Evolutionary conservation across 495 filamentous ascomycete species (phyloP), one percentile per base, ranked within the genome.

Genomic region (Tuber brumale): DNA sequence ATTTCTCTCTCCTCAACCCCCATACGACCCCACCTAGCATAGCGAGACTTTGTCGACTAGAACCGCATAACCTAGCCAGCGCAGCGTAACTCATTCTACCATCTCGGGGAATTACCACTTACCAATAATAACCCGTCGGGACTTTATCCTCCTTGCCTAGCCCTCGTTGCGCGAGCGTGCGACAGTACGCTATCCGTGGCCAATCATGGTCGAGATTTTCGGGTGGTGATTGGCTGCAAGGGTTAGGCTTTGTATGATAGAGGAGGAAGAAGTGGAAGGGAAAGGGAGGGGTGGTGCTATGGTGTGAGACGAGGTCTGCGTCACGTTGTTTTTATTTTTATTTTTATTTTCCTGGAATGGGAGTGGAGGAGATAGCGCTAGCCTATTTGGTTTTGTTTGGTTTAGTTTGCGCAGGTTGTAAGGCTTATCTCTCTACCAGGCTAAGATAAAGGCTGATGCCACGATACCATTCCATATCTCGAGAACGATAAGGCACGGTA

Each of bases 41-140:
- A 66, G 57, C n/a, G 57, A n/a, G 57, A 66, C 57, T 66, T 66
- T 66, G 57, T 66, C 57, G 57, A 66, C 57, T 31, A n/a, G 12
- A 14, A 31, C n/a, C 31, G n/a, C 57, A 66, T 66, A 66, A 66
- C 57, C 57, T 66, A 66, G 57, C 57, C 57, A 66, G 57, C 57
- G 57, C 57, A 66, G 57, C 57, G 57, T 66, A 27, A 66, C 57
- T 18, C 27, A 66, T 66, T 61, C n/a, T 9, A 61, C 51, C 23
- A 61, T 61, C 51, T 31, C 57, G 57, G 27, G 57, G 57, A 66
- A 66, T 66, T 66, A 66, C 57, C 27, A 31, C n/a, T 31, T 66
- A 12, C n/a, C n/a, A 66, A 66, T 9, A 31, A 66, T 66, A 66
- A 66, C 57, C 57, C 57, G 57, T 66, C 57, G 57, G 57, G 57